Percentiles rank a stretch among this genome's conserved stretches.
phyloP scores from a whole-genome alignment of 305 asterid genomes.

The Rubia balearica region DNA sequence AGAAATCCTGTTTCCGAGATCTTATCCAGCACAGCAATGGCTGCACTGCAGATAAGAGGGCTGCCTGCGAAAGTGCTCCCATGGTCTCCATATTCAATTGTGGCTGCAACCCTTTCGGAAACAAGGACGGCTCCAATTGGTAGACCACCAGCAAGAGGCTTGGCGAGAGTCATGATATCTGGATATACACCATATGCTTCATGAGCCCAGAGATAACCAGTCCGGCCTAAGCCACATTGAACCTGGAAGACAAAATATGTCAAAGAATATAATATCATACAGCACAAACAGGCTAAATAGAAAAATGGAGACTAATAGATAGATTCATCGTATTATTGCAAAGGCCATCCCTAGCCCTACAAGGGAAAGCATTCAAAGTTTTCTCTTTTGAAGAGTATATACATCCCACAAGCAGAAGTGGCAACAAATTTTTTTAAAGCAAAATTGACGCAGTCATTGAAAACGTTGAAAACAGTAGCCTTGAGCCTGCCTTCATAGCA shows the following conservation, averaged over 20 bases:
- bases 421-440: neutral
- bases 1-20: slow-evolving; percentile 58
- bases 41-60: slow-evolving; percentile 89
- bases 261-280: neutral
- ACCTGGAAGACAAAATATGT: slow-evolving; percentile 33
- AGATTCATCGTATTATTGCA: neutral
- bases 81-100: slow-evolving; percentile 77
- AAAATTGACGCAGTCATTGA: neutral
- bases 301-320: neutral
- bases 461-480: neutral
- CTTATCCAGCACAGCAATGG: slow-evolving; percentile 62
- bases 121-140: slow-evolving; percentile 82
- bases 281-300: neutral
- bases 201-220: slow-evolving; percentile 92
- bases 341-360: neutral
- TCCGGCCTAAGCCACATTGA: slow-evolving; percentile 89
- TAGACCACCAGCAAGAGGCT: slow-evolving; percentile 93
- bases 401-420: neutral
- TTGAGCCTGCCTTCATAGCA: neutral
- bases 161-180: slow-evolving; percentile 88
- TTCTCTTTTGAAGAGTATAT: neutral
- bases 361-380: neutral
- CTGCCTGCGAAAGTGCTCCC: slow-evolving; percentile 96
- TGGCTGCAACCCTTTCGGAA: slow-evolving; percentile 59
- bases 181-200: slow-evolving; percentile 65